Conservation (phyloP, 2,329 filamentous ascomycete species). For the Ascochyta lentis region DNA sequence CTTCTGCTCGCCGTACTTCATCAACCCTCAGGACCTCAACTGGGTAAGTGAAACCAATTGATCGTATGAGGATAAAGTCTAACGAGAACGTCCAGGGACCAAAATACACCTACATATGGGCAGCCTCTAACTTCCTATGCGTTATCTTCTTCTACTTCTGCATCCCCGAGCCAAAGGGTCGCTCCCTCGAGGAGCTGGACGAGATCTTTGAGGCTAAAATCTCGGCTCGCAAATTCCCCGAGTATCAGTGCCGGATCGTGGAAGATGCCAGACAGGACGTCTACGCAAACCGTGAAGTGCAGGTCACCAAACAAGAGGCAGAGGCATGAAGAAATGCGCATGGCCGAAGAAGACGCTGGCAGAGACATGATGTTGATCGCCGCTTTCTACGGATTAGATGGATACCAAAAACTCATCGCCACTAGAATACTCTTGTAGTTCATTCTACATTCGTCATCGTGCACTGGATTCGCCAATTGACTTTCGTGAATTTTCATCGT, state of each 20-base stretch:
- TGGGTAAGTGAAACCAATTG: constrained; percentile 38
- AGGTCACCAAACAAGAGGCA: not conserved
- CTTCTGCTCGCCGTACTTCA: constrained; percentile 50
- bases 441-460: too few relatives aligned
- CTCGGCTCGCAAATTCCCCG: constrained; percentile 29
- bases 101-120: constrained; percentile 36
- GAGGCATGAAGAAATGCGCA: not conserved
- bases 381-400: too few relatives aligned
- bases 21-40: constrained; percentile 47
- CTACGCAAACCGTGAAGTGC: not conserved
- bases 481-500: too few relatives aligned
- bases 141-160: constrained; percentile 66
- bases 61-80: not conserved
- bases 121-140: constrained; percentile 52
- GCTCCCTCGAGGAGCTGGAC: constrained; percentile 37
- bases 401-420: too few relatives aligned
- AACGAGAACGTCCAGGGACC: constrained; percentile 19
- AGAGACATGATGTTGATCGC: too few relatives aligned
- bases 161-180: constrained; percentile 58
- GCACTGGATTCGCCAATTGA: too few relatives aligned
- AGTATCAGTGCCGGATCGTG: constrained; percentile 31
- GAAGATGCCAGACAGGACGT: constrained; percentile 29
- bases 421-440: too few relatives aligned
- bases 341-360: too few relatives aligned
- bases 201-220: constrained; percentile 36